phyloP scores from a whole-genome alignment of 257 asterid species.

The Solanum sparsipilum region DNA sequence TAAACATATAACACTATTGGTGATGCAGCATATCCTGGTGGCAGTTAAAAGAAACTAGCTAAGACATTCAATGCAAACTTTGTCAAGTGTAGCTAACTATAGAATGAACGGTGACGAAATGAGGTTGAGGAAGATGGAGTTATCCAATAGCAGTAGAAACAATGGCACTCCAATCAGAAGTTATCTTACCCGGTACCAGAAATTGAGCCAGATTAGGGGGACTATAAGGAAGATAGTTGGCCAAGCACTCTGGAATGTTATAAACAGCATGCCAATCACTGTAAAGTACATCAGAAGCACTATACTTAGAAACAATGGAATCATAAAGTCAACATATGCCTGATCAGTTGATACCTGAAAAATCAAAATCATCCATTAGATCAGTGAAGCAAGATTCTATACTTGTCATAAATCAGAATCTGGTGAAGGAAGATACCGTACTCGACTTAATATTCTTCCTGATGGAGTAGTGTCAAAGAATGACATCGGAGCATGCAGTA shows the following conservation, averaged over 20 bases:
- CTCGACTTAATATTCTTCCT: slow-evolving; percentile 69
- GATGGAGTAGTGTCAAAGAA: slow-evolving; percentile 90
- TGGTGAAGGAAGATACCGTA: slow-evolving; percentile 20
- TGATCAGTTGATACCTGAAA: slow-evolving; percentile 67
- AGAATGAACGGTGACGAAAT: not conserved
- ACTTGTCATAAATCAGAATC: not conserved
- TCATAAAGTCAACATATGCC: slow-evolving; percentile 31
- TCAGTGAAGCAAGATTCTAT: not conserved
- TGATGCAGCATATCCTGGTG: not conserved
- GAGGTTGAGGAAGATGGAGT: not conserved
- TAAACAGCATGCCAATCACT: slow-evolving; percentile 29
- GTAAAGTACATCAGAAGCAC: slow-evolving; percentile 23
- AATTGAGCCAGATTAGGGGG: slow-evolving; percentile 55
- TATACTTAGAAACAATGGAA: slow-evolving; percentile 36
- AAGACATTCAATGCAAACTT: not conserved
- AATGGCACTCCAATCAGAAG: not conserved
- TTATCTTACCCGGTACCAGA: slow-evolving; percentile 61
- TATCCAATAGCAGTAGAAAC: not conserved
- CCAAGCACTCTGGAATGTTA: slow-evolving; percentile 60
- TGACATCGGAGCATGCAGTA: slow-evolving; percentile 76
- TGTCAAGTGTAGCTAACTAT: not conserved
- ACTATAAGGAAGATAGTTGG: slow-evolving; percentile 42
- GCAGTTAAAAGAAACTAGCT: not conserved
- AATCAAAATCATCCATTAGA: not conserved
- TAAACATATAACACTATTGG: not conserved